A percentile compares a stretch with the other conserved stretches of the same genome.
Evolutionary conservation across 371 early-diverging fungal genomes (phyloP).

Genomic region (Nematocida displodere): DNA sequence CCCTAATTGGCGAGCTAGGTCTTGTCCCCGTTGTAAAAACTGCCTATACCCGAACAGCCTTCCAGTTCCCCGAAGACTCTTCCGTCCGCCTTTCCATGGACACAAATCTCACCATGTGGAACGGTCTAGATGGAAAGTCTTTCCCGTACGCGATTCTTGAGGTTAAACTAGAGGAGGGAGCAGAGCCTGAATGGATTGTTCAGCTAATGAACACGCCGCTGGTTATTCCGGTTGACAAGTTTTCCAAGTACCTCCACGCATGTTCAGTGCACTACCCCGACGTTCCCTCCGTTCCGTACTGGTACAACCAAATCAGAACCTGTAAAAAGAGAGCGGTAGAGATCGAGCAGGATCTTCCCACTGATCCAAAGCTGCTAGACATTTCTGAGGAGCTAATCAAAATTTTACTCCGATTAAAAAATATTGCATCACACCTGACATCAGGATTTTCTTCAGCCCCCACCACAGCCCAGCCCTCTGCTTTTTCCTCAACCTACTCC

Average conservation of each 20-base stretch:
- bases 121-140: constrained; percentile 72
- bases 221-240: constrained; percentile 89
- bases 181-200: constrained; percentile 83
- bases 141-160: constrained; percentile 96
- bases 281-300: constrained; percentile 85
- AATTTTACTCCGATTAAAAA: too few species aligned
- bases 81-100: constrained; percentile 92
- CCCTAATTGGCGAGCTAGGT: constrained; percentile 70
- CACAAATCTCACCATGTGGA: constrained; percentile 87
- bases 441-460: background rate
- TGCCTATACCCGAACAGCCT: constrained; percentile 94
- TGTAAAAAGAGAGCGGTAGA: background rate
- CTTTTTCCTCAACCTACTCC: background rate
- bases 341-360: background rate
- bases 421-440: background rate
- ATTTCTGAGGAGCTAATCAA: background rate
- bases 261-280: constrained; percentile 80
- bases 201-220: constrained; percentile 79
- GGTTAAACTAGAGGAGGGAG: constrained; percentile 86
- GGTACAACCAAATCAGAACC: constrained; percentile 82
- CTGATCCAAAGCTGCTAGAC: background rate
- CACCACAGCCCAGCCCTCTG: background rate
- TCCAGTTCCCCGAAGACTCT: constrained; percentile 94
- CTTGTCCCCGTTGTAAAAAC: constrained; percentile 81
- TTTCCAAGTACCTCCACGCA: constrained; percentile 95